phyloP scores from a whole-genome alignment of 1,284 basidiomycete species.

The Naganishia cerealis region DNA sequence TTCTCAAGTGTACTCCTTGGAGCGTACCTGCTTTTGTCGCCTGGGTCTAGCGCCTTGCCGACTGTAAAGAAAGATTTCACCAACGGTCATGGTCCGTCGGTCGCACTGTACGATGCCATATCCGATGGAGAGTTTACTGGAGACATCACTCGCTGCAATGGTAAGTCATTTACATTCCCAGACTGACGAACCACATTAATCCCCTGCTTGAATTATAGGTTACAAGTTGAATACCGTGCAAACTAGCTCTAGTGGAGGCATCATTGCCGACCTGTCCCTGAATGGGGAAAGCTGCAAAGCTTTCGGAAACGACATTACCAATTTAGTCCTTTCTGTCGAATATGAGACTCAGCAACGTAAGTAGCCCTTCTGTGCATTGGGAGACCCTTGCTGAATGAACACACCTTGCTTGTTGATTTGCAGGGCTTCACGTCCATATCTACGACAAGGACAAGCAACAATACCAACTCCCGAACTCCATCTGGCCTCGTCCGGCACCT shows the following conservation, averaged over 20 bases:
- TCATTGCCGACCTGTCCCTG: constrained; percentile 60
- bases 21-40: constrained; percentile 10
- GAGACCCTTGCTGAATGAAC: neutral
- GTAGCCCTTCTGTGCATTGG: neutral
- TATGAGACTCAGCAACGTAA: constrained; percentile 39
- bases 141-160: constrained; percentile 19
- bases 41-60: constrained; percentile 4
- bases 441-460: constrained; percentile 62
- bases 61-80: constrained; percentile 11
- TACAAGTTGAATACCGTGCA: constrained; percentile 12
- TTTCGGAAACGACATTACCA: constrained; percentile 66
- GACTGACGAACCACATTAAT: neutral
- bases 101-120: constrained; percentile 14
- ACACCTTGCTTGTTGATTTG: neutral
- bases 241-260: constrained; percentile 16
- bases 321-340: constrained; percentile 60
- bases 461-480: constrained; percentile 68
- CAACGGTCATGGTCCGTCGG: constrained; percentile 19
- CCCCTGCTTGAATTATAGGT: neutral
- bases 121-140: constrained; percentile 11
- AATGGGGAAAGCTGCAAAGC: constrained; percentile 67
- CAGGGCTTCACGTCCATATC: constrained; percentile 68
- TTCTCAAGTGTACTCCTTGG: constrained; percentile 17
- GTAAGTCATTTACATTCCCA: neutral
- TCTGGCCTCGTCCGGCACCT: constrained; percentile 62